Evolutionary conservation across 176 grass and related monocot species (phyloP), one percentile per base, ranked within the genome.

Genomic region (Carex scoparia): DNA sequence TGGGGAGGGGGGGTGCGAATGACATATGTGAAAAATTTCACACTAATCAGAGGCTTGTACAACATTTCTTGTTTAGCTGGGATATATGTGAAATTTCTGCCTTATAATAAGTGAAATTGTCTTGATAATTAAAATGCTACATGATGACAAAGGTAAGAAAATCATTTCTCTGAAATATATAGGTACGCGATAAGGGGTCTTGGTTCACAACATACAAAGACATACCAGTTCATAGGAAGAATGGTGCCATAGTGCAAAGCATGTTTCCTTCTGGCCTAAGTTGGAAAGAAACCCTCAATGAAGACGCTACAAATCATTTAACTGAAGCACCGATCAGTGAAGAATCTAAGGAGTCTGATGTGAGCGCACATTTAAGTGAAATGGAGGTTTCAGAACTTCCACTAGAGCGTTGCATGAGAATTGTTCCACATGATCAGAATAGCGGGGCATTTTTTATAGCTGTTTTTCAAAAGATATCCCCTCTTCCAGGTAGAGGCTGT

Each of bases 391-490:
- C 96, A 49, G 72, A 85, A 78, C 93, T 92, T 40, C 96, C 88
- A 0, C 91, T 98, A 51, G 88, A 92, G 86, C 81, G n/a, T 44
- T 98, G 93, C 79, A 92, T 98, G 93, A 92, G 96, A 90, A 98
- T 98, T 79, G 79, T 94, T 85, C 93, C 96, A 69, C 93, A 98
- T 84, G 96, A 98, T 84, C 96, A 98, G 79, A 98, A 98, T 65
- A 98, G 86, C 23, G 96, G 96, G 55, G 91, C 91, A 80, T 98
- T 98, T 90, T 98, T 98, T 81, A 95, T 95, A 78, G 91, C 96
- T 67, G 93, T 98, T 65, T 81, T 98, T 87, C 89, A 98, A 48
- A 95, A 95, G 86, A 79, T 88, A 81, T 88, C 93, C 31, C 79
- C 88, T 7, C 12, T 93, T 55, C 86, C 79, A 49, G 96, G 96